Conservation (phyloP, 2,329 filamentous ascomycete species). For the Venturia aucupariae region DNA sequence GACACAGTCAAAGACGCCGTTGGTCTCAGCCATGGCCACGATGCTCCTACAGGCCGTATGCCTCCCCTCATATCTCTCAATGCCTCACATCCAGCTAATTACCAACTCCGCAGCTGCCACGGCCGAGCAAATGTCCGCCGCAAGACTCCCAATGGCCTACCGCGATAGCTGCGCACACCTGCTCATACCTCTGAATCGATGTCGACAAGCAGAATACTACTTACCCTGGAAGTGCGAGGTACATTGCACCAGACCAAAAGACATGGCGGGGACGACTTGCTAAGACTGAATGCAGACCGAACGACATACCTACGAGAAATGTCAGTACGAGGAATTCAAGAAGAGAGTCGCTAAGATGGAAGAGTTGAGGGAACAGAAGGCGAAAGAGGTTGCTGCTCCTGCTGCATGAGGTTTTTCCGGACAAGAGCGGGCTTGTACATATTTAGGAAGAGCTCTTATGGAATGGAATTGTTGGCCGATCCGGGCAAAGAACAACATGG, state of each 20-base stretch:
- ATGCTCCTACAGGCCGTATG: constrained; percentile 13
- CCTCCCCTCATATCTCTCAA: not conserved
- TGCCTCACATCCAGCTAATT: constrained; percentile 3
- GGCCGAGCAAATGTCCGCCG: constrained; percentile 88
- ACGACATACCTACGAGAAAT: constrained; percentile 97
- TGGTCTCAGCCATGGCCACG: constrained; percentile 30
- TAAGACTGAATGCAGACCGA: constrained; percentile 56
- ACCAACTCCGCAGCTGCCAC: constrained; percentile 54
- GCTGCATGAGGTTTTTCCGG: not conserved
- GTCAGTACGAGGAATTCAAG: constrained; percentile 98
- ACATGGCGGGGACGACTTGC: not conserved
- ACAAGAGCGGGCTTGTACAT: not conserved
- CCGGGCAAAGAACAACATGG: not conserved
- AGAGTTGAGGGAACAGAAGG: constrained; percentile 60
- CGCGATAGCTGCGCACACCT: constrained; percentile 93
- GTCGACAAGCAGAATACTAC: constrained; percentile 85
- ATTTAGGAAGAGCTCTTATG: not conserved
- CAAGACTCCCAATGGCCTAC: constrained; percentile 79
- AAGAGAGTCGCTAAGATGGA: constrained; percentile 98
- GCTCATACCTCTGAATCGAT: constrained; percentile 90
- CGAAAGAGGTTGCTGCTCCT: not conserved
- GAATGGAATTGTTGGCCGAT: not conserved
- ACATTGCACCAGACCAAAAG: constrained; percentile 27
- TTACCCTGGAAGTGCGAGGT: constrained; percentile 97
- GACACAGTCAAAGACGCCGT: constrained; percentile 41